Conservation (phyloP, 768 basidiomycete genomes). For the Russula sp. region DNA sequence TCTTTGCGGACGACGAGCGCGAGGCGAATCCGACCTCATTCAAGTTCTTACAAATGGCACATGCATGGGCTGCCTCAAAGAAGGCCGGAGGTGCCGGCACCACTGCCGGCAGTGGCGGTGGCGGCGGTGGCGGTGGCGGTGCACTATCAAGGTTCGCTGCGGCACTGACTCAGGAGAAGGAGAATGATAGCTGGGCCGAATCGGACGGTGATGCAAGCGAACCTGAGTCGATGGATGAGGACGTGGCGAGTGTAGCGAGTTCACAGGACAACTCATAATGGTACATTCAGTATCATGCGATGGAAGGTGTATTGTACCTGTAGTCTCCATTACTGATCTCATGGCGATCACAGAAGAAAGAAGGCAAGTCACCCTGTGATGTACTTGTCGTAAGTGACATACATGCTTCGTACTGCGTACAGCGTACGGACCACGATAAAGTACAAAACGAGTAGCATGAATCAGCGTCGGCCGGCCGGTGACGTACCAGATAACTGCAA, state of each 20-base stretch:
- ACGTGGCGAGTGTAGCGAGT: constrained; percentile 45
- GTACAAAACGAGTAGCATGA: background rate
- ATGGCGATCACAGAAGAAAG: background rate
- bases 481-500: background rate
- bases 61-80: constrained; percentile 67
- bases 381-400: background rate
- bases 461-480: background rate
- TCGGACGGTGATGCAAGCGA: constrained; percentile 23
- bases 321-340: background rate
- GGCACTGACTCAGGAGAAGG: constrained; percentile 28
- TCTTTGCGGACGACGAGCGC: constrained; percentile 94
- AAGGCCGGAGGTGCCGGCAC: constrained; percentile 30
- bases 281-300: constrained; percentile 7
- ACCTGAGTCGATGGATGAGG: constrained; percentile 30
- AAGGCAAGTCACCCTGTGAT: background rate
- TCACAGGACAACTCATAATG: constrained; percentile 37
- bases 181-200: constrained; percentile 15
- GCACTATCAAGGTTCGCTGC: constrained; percentile 46
- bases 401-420: background rate
- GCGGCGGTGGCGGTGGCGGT: constrained; percentile 20
- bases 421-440: background rate
- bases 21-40: constrained; percentile 90
- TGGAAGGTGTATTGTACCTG: background rate
- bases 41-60: constrained; percentile 95
- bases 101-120: constrained; percentile 22